Conservation (phyloP, 257 asterid genomes). For the Craterostigma plantagineum region DNA sequence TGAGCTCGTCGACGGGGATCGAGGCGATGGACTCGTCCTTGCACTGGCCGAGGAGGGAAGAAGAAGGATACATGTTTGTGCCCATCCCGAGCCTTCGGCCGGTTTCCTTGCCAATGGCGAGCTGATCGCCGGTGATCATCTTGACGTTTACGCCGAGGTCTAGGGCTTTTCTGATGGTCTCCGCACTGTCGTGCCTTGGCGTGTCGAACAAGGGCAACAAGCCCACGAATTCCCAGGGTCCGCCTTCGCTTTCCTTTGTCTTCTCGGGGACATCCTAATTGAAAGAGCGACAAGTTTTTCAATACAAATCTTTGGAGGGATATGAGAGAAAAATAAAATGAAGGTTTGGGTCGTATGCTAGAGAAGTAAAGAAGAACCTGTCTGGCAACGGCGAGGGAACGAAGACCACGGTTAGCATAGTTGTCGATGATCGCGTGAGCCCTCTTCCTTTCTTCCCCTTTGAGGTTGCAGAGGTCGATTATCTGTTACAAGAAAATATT, state of each 20-base stretch:
- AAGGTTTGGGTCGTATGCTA: background rate
- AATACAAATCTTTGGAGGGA: background rate
- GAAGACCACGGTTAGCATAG: constrained; percentile 81
- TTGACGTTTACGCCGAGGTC: constrained; percentile 84
- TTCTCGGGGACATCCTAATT: constrained; percentile 44
- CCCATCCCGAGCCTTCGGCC: constrained; percentile 94
- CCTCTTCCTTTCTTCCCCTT: constrained; percentile 34
- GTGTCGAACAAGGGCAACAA: constrained; percentile 82
- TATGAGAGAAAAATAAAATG: too few species aligned
- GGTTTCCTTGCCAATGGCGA: constrained; percentile 82
- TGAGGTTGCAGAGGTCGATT: constrained; percentile 54
- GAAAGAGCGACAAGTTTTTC: background rate
- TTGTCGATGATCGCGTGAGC: constrained; percentile 47
- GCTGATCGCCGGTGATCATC: constrained; percentile 92
- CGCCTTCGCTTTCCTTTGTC: constrained; percentile 47
- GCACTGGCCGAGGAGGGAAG: constrained; percentile 66
- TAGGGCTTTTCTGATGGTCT: constrained; percentile 67
- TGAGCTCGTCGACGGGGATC: constrained; percentile 71
- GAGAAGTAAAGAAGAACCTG: constrained; percentile 21
- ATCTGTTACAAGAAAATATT: constrained; percentile 20
- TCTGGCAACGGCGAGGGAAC: constrained; percentile 63
- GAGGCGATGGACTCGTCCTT: constrained; percentile 54
- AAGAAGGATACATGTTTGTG: constrained; percentile 94
- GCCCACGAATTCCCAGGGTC: constrained; percentile 69
- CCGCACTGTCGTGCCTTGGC: constrained; percentile 92